Conservation (phyloP, 352 stramenopile genomes). For the Phytopythium chamaehyphon region DNA sequence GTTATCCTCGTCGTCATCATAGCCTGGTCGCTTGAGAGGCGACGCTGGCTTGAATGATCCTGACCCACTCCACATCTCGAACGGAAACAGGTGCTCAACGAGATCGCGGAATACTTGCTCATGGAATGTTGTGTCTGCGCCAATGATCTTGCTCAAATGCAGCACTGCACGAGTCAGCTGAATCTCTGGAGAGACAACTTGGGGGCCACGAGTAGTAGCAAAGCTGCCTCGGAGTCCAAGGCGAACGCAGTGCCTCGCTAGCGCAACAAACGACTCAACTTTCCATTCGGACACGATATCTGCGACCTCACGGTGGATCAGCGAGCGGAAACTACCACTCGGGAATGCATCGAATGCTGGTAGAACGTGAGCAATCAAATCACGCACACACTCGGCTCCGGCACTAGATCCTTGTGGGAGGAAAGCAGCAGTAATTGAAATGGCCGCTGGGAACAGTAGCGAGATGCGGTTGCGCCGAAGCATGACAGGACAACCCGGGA, state of each 20-base stretch:
- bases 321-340: slow-evolving; percentile 51
- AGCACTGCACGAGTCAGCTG: slow-evolving; percentile 48
- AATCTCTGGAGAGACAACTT: slow-evolving; percentile 26
- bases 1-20: slow-evolving; percentile 25
- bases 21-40: slow-evolving; percentile 13
- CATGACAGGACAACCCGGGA: slow-evolving; percentile 56
- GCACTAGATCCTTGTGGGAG: slow-evolving; percentile 26
- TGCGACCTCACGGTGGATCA: slow-evolving; percentile 55
- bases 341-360: slow-evolving; percentile 64
- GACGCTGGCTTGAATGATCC: slow-evolving; percentile 19
- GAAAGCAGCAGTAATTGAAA: slow-evolving; percentile 46
- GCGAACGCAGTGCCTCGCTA: slow-evolving; percentile 61
- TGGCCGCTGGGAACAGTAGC: slow-evolving; percentile 52
- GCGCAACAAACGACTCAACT: slow-evolving; percentile 60
- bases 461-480: slow-evolving; percentile 67
- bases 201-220: neutral
- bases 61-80: slow-evolving; percentile 24
- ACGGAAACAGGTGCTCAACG: slow-evolving; percentile 52
- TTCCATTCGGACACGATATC: slow-evolving; percentile 57
- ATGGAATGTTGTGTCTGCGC: slow-evolving; percentile 42
- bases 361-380: slow-evolving; percentile 51
- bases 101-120: slow-evolving; percentile 52
- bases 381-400: slow-evolving; percentile 37
- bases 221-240: slow-evolving; percentile 26
- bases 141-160: slow-evolving; percentile 54